Evolutionary conservation across 805 yeast genomes (phyloP).

Genomic region (Candida endomychidarum): DNA sequence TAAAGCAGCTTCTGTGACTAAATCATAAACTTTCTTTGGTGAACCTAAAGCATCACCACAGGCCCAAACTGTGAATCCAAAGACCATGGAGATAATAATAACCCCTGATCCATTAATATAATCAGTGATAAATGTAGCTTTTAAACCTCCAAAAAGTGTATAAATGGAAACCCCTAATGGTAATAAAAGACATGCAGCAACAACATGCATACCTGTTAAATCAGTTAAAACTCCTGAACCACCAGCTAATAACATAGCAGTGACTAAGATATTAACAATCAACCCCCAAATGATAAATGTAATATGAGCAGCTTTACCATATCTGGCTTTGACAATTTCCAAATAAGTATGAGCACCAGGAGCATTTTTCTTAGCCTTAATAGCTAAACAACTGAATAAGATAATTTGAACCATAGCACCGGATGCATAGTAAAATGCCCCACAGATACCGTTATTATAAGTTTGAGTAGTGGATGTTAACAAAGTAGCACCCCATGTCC

Average conservation of each 20-base stretch:
- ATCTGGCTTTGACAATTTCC: slow-evolving; percentile 79
- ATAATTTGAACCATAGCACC: slow-evolving; percentile 92
- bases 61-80: slow-evolving; percentile 78
- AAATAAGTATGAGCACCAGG: slow-evolving; percentile 91
- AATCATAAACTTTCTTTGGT: slow-evolving; percentile 77
- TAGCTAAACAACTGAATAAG: slow-evolving; percentile 81
- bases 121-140: slow-evolving; percentile 47
- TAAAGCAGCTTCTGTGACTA: slow-evolving; percentile 58
- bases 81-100: slow-evolving; percentile 72
- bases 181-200: slow-evolving; percentile 78
- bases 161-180: slow-evolving; percentile 70
- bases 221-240: slow-evolving; percentile 82
- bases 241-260: slow-evolving; percentile 89
- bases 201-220: slow-evolving; percentile 75
- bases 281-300: slow-evolving; percentile 76
- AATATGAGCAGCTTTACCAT: slow-evolving; percentile 72
- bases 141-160: slow-evolving; percentile 45
- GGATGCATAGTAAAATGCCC: slow-evolving; percentile 82
- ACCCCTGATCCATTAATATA: slow-evolving; percentile 54
- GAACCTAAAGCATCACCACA: slow-evolving; percentile 72
- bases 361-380: slow-evolving; percentile 84
- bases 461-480: slow-evolving; percentile 64
- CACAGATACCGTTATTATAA: slow-evolving; percentile 71
- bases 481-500: slow-evolving; percentile 69
- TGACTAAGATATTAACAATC: slow-evolving; percentile 85